Base-by-base conservation (phyloP, 2,329 filamentous ascomycete genomes). In the Clarireedia paspali region DNA sequence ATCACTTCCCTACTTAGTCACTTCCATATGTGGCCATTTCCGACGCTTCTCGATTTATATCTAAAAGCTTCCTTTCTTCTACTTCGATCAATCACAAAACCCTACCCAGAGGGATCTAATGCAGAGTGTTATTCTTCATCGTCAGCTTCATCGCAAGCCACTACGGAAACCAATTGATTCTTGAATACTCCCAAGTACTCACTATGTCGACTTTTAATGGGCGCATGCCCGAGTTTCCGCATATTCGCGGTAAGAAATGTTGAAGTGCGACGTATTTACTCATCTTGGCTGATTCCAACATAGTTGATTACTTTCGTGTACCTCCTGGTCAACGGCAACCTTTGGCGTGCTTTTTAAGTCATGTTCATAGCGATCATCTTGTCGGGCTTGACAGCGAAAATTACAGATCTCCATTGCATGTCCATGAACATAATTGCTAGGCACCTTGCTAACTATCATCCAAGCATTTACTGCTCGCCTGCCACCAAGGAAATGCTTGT, bases 321-420 rank as follows among this genome's bases (percentile, higher is more conserved):
- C 75, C 77, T 47, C 72, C 75, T 4, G 74, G 74, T 5, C 71
- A 71, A 15, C 77, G 72, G 15, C 79, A 87, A 4, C 88, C 90
- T 0, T 72, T 94, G 55, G 91, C 88, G 15, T 94, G 87, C 69
- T 96, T 97, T 67, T 77, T 97, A 26, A 95, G 88, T 70, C 92
- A 97, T 78, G 84, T 95, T 2, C 92, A 96, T 68, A 95, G 87
- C 61, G 91, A 96, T 65, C 92, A 96, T 71, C 79, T 96, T 1
- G 79, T 80, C 38, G 91, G 92, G 27, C 52, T 54, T 40, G 52
- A 54, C 0, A 77, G 96, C 1, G 90, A 95, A 63, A 81, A 78
- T 12, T 77, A 91, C 53, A 81, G 83, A 47, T 83, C 88, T 27
- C 88, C 89, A 0, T 96, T 96, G 79, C 82, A 70, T 44, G 73